These are phyloP conservation scores for Monilinia vaccinii-corymbosi DNA, from an alignment of 2,329 filamentous ascomycete genomes.

Conservation along the genomic window DNA sequence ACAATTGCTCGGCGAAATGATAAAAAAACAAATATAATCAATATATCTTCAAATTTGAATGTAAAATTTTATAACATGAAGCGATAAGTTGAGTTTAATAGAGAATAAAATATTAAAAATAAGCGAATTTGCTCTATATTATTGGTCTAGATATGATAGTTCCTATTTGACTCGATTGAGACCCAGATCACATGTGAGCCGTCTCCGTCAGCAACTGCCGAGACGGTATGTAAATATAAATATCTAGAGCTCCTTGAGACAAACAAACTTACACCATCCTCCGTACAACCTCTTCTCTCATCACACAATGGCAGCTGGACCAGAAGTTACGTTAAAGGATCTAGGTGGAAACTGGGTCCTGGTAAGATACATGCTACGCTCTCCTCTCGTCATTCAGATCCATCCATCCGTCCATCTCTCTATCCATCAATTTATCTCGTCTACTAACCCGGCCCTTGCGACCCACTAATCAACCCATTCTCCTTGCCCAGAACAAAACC, in stretches of 20 bases:
- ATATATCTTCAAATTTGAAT: too few relatives aligned
- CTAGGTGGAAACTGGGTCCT: slow-evolving; percentile 45
- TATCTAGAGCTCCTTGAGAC: neutral
- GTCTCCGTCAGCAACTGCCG: too few relatives aligned
- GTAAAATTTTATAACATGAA: too few relatives aligned
- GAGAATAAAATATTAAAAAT: too few relatives aligned
- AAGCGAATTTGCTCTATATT: too few relatives aligned
- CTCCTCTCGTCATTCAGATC: neutral
- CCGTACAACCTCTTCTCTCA: neutral
- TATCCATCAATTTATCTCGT: neutral
- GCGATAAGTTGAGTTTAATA: too few relatives aligned
- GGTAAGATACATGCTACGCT: slow-evolving; percentile 30
- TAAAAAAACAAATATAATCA: too few relatives aligned
- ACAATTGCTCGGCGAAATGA: too few relatives aligned
- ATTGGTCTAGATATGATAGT: too few relatives aligned
- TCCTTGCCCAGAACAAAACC: slow-evolving; percentile 44
- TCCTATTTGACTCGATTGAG: too few relatives aligned
- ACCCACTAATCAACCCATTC: slow-evolving; percentile 1
- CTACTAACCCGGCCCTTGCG: neutral
- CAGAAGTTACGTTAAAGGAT: slow-evolving; percentile 41
- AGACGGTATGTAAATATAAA: too few relatives aligned
- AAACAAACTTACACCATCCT: neutral
- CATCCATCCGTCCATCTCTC: neutral
- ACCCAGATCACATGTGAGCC: too few relatives aligned
- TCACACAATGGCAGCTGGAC: slow-evolving; percentile 43